phyloP scores from a whole-genome alignment of 805 yeast genomes.

The Vanderwaltozyma tropicalis region DNA sequence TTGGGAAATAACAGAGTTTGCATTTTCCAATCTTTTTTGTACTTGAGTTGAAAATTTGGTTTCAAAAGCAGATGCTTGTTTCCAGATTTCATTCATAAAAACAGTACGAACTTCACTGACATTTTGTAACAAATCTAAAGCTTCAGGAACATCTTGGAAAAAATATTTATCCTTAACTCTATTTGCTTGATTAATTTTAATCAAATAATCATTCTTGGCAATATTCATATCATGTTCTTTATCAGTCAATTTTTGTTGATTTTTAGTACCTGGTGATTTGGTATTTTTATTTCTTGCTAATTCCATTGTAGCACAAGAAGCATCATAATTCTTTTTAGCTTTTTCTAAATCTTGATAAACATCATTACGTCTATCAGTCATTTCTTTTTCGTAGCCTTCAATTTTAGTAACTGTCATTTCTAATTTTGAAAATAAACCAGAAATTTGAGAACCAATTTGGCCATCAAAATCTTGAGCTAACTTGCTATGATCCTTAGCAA shows the following conservation, averaged over 20 bases:
- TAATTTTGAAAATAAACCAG: conserved; percentile 42
- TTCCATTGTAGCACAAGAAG: conserved; percentile 72
- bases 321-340: conserved; percentile 66
- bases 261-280: conserved; percentile 43
- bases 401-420: conserved; percentile 46
- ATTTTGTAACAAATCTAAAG: conserved; percentile 75
- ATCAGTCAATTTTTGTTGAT: conserved; percentile 40
- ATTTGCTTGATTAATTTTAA: conserved; percentile 75
- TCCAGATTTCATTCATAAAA: conserved; percentile 58
- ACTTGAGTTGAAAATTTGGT: conserved; percentile 38
- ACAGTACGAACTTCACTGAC: conserved; percentile 70
- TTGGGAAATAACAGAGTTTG: conserved; percentile 49
- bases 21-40: conserved; percentile 35
- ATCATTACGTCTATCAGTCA: conserved; percentile 33
- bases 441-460: conserved; percentile 53
- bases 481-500: conserved; percentile 54
- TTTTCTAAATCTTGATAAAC: conserved; percentile 26
- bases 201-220: conserved; percentile 74
- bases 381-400: conserved; percentile 47
- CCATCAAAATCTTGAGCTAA: conserved; percentile 50
- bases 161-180: conserved; percentile 85
- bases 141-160: conserved; percentile 87
- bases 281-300: conserved; percentile 64
- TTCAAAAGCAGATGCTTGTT: conserved; percentile 53
- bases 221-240: conserved; percentile 74